Evolutionary conservation across 441 rosid species (phyloP), one percentile per base, ranked within the genome.

Genomic region (Populus hybrid): DNA sequence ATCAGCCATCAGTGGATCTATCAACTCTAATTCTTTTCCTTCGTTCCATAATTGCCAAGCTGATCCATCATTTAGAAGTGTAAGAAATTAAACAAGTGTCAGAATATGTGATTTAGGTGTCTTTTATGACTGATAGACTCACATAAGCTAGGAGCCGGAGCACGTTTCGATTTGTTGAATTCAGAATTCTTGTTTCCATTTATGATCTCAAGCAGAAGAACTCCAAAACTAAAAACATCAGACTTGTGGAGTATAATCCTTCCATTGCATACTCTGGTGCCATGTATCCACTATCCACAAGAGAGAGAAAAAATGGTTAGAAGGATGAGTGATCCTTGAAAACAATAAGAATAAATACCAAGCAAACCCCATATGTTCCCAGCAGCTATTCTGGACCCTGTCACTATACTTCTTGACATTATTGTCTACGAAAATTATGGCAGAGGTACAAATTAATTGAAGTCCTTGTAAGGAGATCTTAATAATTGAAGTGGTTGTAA

Each of bases 141-240:
- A 83, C 87, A 57, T 84, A 75, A 75, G 85, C 77, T 42, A 76
- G 67, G 0, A 87, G 86, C 82, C 0, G 77, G 74, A n/a, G 78
- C 74, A 5, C 59, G 30, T 65, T 72, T 77, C 0, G 83, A 53
- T 40, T 76, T 77, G 10, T 72, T 72, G 65, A 78, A 82, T 75
- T 79, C 80, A 3, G 74, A 79, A 42, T 85, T 85, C 57, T 46
- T 81, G 66, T 38, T 71, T 4, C 88, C 87, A 0, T 85, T 80
- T 77, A 85, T 85, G 34, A 86, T 82, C 84, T 88, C 91, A n/a
- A 88, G 76, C 71, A 86, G 30, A 14, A 88, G 74, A n/a, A 88
- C 88, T 40, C 89, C 89, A 4, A 86, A 57, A 26, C 28, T 26
- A 26, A 26, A 26, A 26, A 26, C 28, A 26, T 26, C 28, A 26